A percentile compares a stretch with the other conserved stretches of the same genome.
Evolutionary conservation across 139 green algal species (phyloP).

Genomic region (Chlamydomonas incerta): DNA sequence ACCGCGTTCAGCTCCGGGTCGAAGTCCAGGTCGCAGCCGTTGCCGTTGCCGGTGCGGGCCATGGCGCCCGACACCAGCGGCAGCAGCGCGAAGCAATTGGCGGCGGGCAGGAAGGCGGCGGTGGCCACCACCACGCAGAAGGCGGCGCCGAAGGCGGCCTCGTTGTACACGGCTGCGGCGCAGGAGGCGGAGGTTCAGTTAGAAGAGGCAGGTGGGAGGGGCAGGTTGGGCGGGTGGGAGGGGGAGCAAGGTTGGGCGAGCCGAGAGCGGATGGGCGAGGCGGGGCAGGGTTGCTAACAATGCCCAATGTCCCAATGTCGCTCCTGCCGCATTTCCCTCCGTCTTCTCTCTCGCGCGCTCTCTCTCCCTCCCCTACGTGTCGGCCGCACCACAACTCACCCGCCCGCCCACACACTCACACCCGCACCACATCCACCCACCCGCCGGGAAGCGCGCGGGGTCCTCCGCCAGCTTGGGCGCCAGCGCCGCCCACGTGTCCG

Average conservation of each 20-base stretch:
- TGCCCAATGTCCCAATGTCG: too few species aligned
- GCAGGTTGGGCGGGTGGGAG: not conserved
- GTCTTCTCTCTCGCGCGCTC: too few species aligned
- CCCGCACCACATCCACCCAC: conserved; percentile 5
- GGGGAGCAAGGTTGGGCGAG: too few species aligned
- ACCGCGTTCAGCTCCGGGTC: conserved; percentile 68
- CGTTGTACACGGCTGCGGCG: conserved; percentile 57
- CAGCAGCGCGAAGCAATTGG: conserved; percentile 92
- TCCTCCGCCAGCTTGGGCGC: conserved; percentile 34
- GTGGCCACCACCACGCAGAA: conserved; percentile 88
- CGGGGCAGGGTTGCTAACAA: too few species aligned
- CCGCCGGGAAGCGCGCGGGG: conserved; percentile 47
- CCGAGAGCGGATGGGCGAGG: too few species aligned
- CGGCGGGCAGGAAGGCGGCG: conserved; percentile 86
- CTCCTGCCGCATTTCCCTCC: too few species aligned
- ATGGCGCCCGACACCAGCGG: conserved; percentile 67
- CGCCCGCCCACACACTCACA: not conserved
- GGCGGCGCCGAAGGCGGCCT: conserved; percentile 74
- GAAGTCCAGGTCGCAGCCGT: conserved; percentile 83
- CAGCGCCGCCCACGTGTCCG: conserved; percentile 73
- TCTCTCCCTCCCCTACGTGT: too few species aligned
- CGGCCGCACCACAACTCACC: not conserved
- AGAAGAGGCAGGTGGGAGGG: not conserved
- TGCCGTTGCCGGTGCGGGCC: conserved; percentile 66
- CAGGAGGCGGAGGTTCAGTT: not conserved